phyloP scores from a whole-genome alignment of 768 basidiomycete species.

The Russula dissimulans region DNA sequence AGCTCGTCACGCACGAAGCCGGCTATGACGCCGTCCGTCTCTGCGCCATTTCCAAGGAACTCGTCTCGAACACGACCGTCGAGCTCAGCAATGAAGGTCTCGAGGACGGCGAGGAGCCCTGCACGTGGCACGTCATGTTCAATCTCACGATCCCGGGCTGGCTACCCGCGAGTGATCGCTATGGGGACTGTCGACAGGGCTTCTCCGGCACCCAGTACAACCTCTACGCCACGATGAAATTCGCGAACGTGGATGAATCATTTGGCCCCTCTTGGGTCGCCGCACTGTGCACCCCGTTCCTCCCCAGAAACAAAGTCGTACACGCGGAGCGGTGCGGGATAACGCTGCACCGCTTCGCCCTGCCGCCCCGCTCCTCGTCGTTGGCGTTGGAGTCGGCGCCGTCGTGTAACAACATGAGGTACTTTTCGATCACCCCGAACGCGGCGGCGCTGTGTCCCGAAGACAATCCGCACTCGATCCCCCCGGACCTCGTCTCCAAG shows the following conservation, averaged over 20 bases:
- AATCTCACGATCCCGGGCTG: slow-evolving; percentile 84
- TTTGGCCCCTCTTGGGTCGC: slow-evolving; percentile 37
- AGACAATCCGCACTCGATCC: slow-evolving; percentile 31
- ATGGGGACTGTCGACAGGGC: slow-evolving; percentile 36
- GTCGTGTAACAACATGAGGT: slow-evolving; percentile 23
- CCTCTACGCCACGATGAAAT: slow-evolving; percentile 59
- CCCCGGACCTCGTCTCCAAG: slow-evolving; percentile 45
- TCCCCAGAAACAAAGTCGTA: slow-evolving; percentile 34
- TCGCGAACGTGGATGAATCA: slow-evolving; percentile 35
- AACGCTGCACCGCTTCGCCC: slow-evolving; percentile 43
- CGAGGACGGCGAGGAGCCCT: slow-evolving; percentile 46
- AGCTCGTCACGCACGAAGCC: slow-evolving; percentile 51
- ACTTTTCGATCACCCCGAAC: slow-evolving; percentile 26
- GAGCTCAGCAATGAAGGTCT: slow-evolving; percentile 58
- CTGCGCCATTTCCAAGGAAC: slow-evolving; percentile 54
- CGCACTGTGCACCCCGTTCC: slow-evolving; percentile 48
- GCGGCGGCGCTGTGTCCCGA: slow-evolving; percentile 7
- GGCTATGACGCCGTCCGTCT: slow-evolving; percentile 66
- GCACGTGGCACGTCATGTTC: slow-evolving; percentile 71
- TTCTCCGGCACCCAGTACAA: slow-evolving; percentile 52
- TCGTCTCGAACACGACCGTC: slow-evolving; percentile 43
- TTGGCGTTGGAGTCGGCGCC: slow-evolving; percentile 11
- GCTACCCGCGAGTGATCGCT: slow-evolving; percentile 53
- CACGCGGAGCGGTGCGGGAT: slow-evolving; percentile 36
- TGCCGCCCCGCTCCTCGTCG: slow-evolving; percentile 29